phyloP scores from a whole-genome alignment of 208 protist species.

The Acanthamoeba lenticulata region DNA sequence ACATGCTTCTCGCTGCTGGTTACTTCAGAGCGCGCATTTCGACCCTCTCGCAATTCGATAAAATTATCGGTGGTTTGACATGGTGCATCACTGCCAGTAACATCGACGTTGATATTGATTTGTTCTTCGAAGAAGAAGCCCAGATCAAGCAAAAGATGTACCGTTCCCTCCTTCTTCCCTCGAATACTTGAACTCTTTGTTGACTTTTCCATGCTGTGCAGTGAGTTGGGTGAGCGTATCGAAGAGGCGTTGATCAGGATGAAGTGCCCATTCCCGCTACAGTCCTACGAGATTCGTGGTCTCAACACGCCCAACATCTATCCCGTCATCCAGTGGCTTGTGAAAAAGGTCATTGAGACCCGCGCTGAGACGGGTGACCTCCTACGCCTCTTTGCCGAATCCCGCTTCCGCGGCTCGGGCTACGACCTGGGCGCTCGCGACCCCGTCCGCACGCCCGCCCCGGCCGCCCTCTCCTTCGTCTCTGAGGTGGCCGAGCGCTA shows the following conservation, averaged over 20 bases:
- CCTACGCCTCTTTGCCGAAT: conserved; percentile 82
- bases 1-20: conserved; percentile 85
- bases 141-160: conserved; percentile 88
- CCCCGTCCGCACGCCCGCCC: background rate
- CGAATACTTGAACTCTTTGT: background rate
- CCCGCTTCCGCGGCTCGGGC: conserved; percentile 79
- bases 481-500: conserved; percentile 65
- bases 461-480: conserved; percentile 30
- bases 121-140: conserved; percentile 88
- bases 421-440: conserved; percentile 1
- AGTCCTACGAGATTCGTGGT: conserved; percentile 86
- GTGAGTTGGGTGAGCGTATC: conserved; percentile 86
- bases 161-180: background rate
- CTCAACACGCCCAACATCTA: conserved; percentile 87
- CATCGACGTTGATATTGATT: conserved; percentile 89
- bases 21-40: conserved; percentile 91
- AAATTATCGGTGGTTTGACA: conserved; percentile 89
- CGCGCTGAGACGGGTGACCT: conserved; percentile 86
- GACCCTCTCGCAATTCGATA: conserved; percentile 88
- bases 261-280: conserved; percentile 87
- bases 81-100: conserved; percentile 88
- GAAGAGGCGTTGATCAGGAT: conserved; percentile 84
- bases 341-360: conserved; percentile 86
- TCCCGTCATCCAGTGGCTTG: conserved; percentile 89
- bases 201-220: background rate